Conservation (phyloP, 306 rosid species). For the Myrica gale region DNA sequence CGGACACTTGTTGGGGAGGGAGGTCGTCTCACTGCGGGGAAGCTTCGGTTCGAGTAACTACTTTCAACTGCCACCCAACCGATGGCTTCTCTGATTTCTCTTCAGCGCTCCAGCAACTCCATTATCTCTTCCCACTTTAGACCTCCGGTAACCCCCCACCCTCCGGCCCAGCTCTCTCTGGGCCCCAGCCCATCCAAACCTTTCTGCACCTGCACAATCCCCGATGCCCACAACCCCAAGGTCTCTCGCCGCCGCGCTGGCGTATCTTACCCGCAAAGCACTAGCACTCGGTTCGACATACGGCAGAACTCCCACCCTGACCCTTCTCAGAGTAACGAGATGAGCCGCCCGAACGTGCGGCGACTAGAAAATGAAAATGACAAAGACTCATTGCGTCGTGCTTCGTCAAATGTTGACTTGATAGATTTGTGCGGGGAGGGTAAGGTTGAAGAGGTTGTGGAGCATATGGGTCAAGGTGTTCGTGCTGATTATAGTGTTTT, state of each 20-base stretch:
- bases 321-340: slow-evolving; percentile 32
- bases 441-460: slow-evolving; percentile 54
- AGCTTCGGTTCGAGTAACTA: background rate
- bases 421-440: slow-evolving; percentile 57
- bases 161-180: slow-evolving; percentile 32
- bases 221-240: slow-evolving; percentile 30
- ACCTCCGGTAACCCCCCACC: slow-evolving; percentile 5
- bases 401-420: slow-evolving; percentile 42
- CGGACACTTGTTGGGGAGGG: no score
- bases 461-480: slow-evolving; percentile 57
- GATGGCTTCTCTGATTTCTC: slow-evolving; percentile 47
- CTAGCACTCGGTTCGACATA: slow-evolving; percentile 24
- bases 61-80: background rate
- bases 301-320: slow-evolving; percentile 35
- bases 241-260: slow-evolving; percentile 35
- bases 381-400: slow-evolving; percentile 13
- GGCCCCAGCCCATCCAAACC: slow-evolving; percentile 16
- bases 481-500: slow-evolving; percentile 58
- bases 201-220: slow-evolving; percentile 32
- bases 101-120: slow-evolving; percentile 36
- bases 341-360: slow-evolving; percentile 32
- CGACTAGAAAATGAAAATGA: slow-evolving; percentile 31
- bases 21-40: background rate
- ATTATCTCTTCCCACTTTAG: slow-evolving; percentile 30
- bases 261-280: slow-evolving; percentile 12